Conservation (phyloP, 73 alveolate genomes). For the Tetrahymena thermophila region DNA sequence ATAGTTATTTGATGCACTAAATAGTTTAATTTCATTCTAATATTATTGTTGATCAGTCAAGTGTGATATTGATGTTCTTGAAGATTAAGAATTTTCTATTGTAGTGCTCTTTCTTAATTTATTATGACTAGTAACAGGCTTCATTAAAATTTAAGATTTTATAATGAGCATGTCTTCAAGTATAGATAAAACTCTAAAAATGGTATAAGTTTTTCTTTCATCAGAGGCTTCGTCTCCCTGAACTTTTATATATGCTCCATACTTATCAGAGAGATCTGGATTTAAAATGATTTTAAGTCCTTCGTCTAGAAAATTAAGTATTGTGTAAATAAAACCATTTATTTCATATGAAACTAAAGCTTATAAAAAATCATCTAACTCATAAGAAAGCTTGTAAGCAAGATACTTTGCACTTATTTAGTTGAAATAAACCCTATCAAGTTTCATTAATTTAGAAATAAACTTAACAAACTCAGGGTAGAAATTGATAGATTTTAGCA, state of each 20-base stretch:
- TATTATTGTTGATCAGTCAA: not conserved
- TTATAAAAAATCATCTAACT: not conserved
- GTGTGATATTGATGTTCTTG: not conserved
- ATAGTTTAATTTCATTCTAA: not conserved
- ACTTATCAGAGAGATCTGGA: not conserved
- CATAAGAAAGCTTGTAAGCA: not conserved
- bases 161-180: not conserved
- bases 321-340: not conserved
- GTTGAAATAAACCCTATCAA: not conserved
- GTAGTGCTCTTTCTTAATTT: not conserved
- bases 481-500: not conserved
- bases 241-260: not conserved
- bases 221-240: not conserved
- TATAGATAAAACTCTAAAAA: not conserved
- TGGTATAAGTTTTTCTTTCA: not conserved
- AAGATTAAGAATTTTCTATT: not conserved
- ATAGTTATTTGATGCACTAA: not conserved
- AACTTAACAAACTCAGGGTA: not conserved
- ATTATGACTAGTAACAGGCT: not conserved
- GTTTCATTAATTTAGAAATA: not conserved
- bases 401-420: not conserved
- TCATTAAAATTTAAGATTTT: not conserved
- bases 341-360: not conserved
- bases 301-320: not conserved
- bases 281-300: not conserved